Evolutionary conservation across 1,284 basidiomycete species (phyloP), one percentile per base, ranked within the genome.

Genomic region (Ustilago esculenta): DNA sequence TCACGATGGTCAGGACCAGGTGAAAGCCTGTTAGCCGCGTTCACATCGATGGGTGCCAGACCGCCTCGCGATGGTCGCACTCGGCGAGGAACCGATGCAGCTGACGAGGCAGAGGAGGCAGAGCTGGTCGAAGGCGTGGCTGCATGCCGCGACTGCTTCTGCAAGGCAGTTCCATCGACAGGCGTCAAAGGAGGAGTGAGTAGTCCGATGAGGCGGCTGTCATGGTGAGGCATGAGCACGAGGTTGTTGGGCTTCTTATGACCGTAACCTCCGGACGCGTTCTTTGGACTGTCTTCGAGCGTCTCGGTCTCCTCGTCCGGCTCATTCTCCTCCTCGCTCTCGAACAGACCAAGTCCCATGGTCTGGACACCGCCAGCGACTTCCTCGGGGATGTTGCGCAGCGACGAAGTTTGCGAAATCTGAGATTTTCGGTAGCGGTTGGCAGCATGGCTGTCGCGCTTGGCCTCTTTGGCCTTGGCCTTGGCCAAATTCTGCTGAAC

Each of bases 401-500:
- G 59, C 42, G 66, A 61, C 20, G 54, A 58, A 15, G 66, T 48
- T n/a, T 61, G 49, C 46, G 66, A 46, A 50, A 59, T 66, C 14
- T 54, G 42, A 34, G 65, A 68, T 34, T 35, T 52, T n/a, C 66
- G 45, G 42, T 35, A 53, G 2, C 55, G 50, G 33, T 50, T 46
- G 3, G 66, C 66, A 17, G 60, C 61, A 18, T 61, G 35, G 29
- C 56, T 65, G n/a, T 71, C 67, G 24, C 57, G 52, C 43, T 65
- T 58, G 5, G 48, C 67, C 14, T 67, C 63, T 47, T 63, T 58
- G 7, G 49, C 61, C 24, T 59, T 39, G 11, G 61, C 56, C 37
- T 65, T 66, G 27, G 48, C 52, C 24, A 63, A 23, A 44, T 73
- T 73, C 43, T 61, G 35, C 47, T 73, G 66, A 5, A 73, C 66